phyloP scores from a whole-genome alignment of 2,329 filamentous ascomycete genomes.

The Penicillium sp. region DNA sequence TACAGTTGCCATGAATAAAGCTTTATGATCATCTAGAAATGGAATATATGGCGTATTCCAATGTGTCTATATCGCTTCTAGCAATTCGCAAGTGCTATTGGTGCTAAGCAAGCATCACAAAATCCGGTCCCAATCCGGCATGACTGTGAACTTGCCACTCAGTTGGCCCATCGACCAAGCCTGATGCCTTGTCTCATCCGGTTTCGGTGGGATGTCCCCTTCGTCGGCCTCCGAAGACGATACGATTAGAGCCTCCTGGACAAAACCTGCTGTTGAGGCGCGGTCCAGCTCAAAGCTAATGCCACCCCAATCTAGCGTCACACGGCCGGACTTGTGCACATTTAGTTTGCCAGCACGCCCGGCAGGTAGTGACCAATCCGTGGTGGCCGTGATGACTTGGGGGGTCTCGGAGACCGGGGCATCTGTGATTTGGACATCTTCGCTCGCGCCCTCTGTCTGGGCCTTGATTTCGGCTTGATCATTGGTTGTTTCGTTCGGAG shows the following conservation, averaged over 20 bases:
- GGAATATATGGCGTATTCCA: too few species aligned
- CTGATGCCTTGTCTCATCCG: conserved; percentile 34
- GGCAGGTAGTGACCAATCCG: conserved; percentile 46
- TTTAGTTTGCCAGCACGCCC: conserved; percentile 61
- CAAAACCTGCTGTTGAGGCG: conserved; percentile 55
- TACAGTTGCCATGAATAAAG: too few species aligned
- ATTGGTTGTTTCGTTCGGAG: conserved; percentile 2
- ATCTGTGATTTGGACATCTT: conserved; percentile 26
- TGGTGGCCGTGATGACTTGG: conserved; percentile 42
- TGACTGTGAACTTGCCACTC: conserved; percentile 63
- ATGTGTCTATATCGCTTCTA: too few species aligned
- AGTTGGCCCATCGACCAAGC: conserved; percentile 60
- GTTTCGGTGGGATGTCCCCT: conserved; percentile 21
- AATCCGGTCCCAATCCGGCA: conserved; percentile 60
- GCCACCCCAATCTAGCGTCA: conserved; percentile 62
- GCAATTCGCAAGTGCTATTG: too few species aligned
- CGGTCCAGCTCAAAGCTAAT: conserved; percentile 57
- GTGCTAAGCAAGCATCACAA: too few species aligned
- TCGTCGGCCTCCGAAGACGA: conserved; percentile 22
- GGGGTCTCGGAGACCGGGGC: conserved; percentile 14
- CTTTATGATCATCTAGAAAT: too few species aligned
- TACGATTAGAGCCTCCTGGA: conserved; percentile 58
- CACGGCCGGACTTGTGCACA: conserved; percentile 60
- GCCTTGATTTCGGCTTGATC: conserved; percentile 20
- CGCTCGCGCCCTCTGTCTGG: conserved; percentile 36